These are phyloP conservation scores for Periconia macrospinosa DNA, from an alignment of 2,329 filamentous ascomycete genomes.

Conservation along the genomic window DNA sequence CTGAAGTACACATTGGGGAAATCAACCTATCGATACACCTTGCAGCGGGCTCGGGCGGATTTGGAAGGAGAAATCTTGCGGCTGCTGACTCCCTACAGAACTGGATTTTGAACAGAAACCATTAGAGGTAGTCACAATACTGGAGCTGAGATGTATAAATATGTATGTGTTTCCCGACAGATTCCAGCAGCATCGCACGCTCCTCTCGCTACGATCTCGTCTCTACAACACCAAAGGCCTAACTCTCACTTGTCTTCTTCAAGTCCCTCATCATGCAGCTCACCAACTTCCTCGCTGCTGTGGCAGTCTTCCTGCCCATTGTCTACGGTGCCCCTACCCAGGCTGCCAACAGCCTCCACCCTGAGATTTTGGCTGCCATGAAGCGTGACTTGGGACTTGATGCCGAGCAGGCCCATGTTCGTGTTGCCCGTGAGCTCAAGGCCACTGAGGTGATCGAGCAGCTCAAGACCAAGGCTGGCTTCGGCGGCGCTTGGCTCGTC, in stretches of 20 bases:
- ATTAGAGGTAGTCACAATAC: constrained; percentile 1
- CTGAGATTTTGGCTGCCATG: constrained; percentile 47
- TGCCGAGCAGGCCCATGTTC: constrained; percentile 42
- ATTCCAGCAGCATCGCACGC: constrained; percentile 16
- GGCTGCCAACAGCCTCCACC: constrained; percentile 42
- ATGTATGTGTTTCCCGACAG: constrained; percentile 10
- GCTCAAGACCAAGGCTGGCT: constrained; percentile 36
- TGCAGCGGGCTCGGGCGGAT: constrained; percentile 12
- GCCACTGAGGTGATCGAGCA: constrained; percentile 44
- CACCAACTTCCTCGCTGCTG: constrained; percentile 42
- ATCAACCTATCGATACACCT: constrained; percentile 13
- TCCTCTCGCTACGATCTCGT: constrained; percentile 25
- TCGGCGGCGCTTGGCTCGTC: constrained; percentile 46
- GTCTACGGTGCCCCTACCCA: constrained; percentile 45
- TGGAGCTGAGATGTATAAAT: constrained; percentile 20
- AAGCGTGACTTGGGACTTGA: constrained; percentile 48
- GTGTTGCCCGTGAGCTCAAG: constrained; percentile 43
- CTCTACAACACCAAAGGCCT: constrained; percentile 19
- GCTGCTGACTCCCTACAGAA: constrained; percentile 7
- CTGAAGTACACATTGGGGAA: constrained; percentile 10
- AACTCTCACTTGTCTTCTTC: constrained; percentile 24
- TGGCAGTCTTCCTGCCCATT: constrained; percentile 45
- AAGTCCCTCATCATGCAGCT: constrained; percentile 42
- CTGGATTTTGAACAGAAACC: constrained; percentile 6
- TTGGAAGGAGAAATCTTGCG: constrained; percentile 17